Base-by-base conservation (phyloP, 202 grass and related monocot species). In the Elaeis oleifera region DNA sequence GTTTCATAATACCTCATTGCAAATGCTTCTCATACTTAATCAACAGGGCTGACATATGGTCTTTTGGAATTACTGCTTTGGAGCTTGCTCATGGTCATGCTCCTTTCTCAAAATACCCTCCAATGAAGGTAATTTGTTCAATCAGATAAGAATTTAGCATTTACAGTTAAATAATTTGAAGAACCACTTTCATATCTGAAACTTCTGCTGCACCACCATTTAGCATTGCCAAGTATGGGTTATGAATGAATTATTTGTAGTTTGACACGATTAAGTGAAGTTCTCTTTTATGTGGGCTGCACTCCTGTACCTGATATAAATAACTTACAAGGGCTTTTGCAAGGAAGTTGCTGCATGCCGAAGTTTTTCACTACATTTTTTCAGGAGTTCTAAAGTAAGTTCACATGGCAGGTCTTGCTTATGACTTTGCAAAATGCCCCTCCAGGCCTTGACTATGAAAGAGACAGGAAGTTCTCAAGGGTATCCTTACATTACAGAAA, bases 371-470 rank as follows among this genome's bases (percentile, higher is more conserved):
- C 51, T 18, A 21, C 1, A 17, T 31, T 18, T 31, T 16, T 64
- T 50, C 23, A 16, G 14, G 19, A 50, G 26, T 76, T 5, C 6
- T 9, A 39, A 64, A 17, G 59, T 68, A 56, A 51, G 19, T n/a
- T 67, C 69, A 1, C 21, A 58, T 74, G 39, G 23, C 75, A 97
- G 94, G 88, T 89, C 70, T 81, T 97, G 74, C 84, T 97, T 31
- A 91, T 97, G 92, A 97, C 88, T 57, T 68, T 97, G 75, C 92
- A 92, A 55, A 89, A 91, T 92, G 80, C 88, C 60, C 92, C 92
- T 24, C 92, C 92, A 0, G 79, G 84, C 23, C 84, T 97, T 54
- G 92, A 97, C 59, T 87, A 80, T 55, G 87, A 92, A 70, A 89
- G 76, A 63, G 92, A 97, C 62, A 89, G 79, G 62, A 92, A 87